Evolutionary conservation across 202 grass and related monocot genomes (phyloP).

Genomic region (Musa balbisiana): DNA sequence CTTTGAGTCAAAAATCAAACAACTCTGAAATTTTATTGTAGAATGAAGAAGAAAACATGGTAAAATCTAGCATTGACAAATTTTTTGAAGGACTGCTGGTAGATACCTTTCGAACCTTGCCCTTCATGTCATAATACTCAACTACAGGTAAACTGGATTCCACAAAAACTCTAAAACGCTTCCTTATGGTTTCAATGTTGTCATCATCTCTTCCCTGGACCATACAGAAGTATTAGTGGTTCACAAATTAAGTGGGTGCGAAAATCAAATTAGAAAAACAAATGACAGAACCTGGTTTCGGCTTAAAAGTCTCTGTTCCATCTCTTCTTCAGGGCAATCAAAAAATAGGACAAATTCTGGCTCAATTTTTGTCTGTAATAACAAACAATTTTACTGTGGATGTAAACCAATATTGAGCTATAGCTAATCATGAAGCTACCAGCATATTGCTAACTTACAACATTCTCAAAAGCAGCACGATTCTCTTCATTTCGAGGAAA

Average conservation of each 20-base stretch:
- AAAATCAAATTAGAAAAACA: neutral
- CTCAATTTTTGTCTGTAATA: slow-evolving; percentile 3
- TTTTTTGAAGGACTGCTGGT: neutral
- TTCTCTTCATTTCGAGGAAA: slow-evolving; percentile 30
- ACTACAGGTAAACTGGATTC: slow-evolving; percentile 88
- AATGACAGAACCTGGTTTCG: slow-evolving; percentile 6
- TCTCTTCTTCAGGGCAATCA: slow-evolving; percentile 18
- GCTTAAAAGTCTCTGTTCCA: slow-evolving; percentile 4
- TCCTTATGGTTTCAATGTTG: slow-evolving; percentile 90
- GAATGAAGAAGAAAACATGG: neutral
- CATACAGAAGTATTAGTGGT: neutral
- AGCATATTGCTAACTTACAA: slow-evolving; percentile 2
- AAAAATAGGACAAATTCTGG: slow-evolving; percentile 20
- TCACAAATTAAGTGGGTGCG: neutral
- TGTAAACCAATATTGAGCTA: neutral
- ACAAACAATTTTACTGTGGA: neutral
- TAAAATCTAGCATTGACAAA: neutral
- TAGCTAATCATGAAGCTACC: neutral
- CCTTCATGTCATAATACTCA: slow-evolving; percentile 43
- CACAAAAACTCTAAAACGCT: slow-evolving; percentile 74
- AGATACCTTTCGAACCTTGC: slow-evolving; percentile 67
- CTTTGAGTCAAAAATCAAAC: neutral
- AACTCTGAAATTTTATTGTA: neutral
- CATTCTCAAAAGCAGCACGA: slow-evolving; percentile 20
- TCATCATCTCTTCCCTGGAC: slow-evolving; percentile 85